Base-by-base conservation (phyloP, 768 basidiomycete species). In the Boletus fagicola region DNA sequence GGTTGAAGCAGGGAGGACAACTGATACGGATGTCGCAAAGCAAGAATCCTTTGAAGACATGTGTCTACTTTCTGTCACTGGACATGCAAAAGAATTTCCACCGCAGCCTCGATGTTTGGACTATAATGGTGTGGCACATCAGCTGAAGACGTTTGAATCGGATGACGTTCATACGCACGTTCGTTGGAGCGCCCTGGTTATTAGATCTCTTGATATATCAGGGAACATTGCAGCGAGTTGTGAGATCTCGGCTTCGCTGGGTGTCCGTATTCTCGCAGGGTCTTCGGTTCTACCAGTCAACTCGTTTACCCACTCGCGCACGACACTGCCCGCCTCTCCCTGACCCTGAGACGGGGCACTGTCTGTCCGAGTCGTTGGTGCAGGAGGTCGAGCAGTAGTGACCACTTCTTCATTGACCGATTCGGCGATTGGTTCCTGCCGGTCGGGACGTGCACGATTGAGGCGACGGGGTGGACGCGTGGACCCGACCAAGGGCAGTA, bases 221-320 rank as follows among this genome's bases (percentile, higher is more conserved):
- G 94, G 93, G 68, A 97, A 97, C 88, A 97, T 94, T 49, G 74
- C 79, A 46, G 83, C 81, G 53, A 95, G 65, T 47, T 90, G 84
- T 9, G 77, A 70, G 51, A 95, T 89, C 72, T 96, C 94, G 28
- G 82, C 76, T 36, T 92, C 89, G 26, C 80, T 80, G 1, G 92
- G 89, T 12, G 85, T 84, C 42, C 90, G 79, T 51, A 90, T 78
- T 22, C 85, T 83, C 31, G 81, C 78, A 20, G 78, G 75, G 45
- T 80, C 79, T 20, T 81, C 82, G 30, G 78, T 70, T 54, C 85
- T 73, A 6, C 90, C 89, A 2, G 89, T 90, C 62, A 93, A 71
- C 62, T 90, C 89, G 57, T 90, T 79, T 28, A 92, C 86, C 89
- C 88, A 90, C 67, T 89, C 87, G 50, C 86, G 80, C 69, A 92